These are phyloP conservation scores for Aspergillus nanangensis DNA, from an alignment of 495 filamentous ascomycete genomes.

Conservation along the genomic window DNA sequence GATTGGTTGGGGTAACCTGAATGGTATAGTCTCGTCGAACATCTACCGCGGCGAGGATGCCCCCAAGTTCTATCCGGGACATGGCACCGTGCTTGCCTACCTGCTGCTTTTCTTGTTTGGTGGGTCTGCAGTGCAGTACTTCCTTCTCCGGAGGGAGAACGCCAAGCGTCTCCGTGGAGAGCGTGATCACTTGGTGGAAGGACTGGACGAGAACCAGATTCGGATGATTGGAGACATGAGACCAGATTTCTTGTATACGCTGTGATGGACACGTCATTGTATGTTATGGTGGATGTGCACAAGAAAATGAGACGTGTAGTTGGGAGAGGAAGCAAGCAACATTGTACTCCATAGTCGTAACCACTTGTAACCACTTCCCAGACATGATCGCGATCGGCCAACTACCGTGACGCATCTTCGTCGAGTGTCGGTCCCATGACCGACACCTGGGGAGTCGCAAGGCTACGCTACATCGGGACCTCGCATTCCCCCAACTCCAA, in stretches of 20 bases:
- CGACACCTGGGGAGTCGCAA: no score
- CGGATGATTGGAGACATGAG: conserved; percentile 57
- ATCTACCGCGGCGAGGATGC: conserved; percentile 55
- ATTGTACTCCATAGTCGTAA: no score
- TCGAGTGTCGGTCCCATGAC: no score
- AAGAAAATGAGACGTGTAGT: not conserved
- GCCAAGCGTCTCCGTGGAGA: conserved; percentile 50
- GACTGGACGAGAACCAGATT: conserved; percentile 27
- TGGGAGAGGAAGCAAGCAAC: not conserved
- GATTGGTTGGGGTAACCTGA: conserved; percentile 91
- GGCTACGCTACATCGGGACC: no score
- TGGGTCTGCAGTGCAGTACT: conserved; percentile 59
- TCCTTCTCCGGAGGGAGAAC: conserved; percentile 48
- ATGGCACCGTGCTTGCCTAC: conserved; percentile 57
- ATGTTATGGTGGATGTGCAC: not conserved
- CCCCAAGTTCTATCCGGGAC: conserved; percentile 54
- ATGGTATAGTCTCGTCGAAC: conserved; percentile 78
- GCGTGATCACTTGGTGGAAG: conserved; percentile 60
- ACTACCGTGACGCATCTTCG: no score
- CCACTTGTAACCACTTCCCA: no score
- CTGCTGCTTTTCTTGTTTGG: conserved; percentile 55
- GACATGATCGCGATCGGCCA: no score
- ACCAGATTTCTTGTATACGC: conserved; percentile 77
- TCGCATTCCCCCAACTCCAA: not conserved
- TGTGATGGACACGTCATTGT: conserved; percentile 38